Evolutionary conservation across 371 early-diverging fungal species (phyloP).

Genomic region (Gilbertella persicaria): DNA sequence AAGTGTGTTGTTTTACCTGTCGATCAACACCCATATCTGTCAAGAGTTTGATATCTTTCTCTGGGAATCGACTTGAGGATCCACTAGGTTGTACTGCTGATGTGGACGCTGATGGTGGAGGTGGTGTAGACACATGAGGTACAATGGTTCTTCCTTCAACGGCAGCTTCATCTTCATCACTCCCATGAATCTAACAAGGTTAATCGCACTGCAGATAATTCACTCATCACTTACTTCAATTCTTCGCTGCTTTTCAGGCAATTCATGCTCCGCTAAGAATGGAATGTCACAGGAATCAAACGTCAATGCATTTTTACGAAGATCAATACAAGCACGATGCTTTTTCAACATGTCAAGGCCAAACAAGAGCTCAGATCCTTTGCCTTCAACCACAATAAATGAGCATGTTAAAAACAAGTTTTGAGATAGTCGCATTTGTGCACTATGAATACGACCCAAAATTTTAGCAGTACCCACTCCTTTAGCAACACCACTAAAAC

Average conservation of each 20-base stretch:
- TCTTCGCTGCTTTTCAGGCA: slow-evolving; percentile 73
- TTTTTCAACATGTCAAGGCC: slow-evolving; percentile 95
- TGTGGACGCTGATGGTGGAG: slow-evolving; percentile 29
- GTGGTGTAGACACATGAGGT: slow-evolving; percentile 29
- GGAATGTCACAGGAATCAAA: slow-evolving; percentile 84
- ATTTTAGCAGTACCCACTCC: slow-evolving; percentile 97
- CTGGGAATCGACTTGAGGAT: slow-evolving; percentile 19
- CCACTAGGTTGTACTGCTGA: background rate
- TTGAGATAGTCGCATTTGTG: slow-evolving; percentile 77
- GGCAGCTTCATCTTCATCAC: slow-evolving; percentile 45
- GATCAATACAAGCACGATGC: slow-evolving; percentile 89
- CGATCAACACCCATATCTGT: slow-evolving; percentile 49
- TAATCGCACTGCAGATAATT: background rate
- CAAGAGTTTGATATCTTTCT: slow-evolving; percentile 39
- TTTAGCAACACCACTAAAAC: slow-evolving; percentile 89
- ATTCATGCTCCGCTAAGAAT: slow-evolving; percentile 89
- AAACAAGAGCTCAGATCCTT: slow-evolving; percentile 89
- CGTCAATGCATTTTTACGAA: slow-evolving; percentile 76
- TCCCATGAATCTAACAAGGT: slow-evolving; percentile 31
- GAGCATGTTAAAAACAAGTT: slow-evolving; percentile 80
- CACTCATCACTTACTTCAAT: slow-evolving; percentile 34
- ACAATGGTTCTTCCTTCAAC: slow-evolving; percentile 40
- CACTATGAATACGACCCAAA: slow-evolving; percentile 90
- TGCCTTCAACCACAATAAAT: slow-evolving; percentile 93
- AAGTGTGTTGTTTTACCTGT: slow-evolving; percentile 18